Evolutionary conservation across 2,329 filamentous ascomycete species (phyloP).

Genomic region (Diaporthe sp.): DNA sequence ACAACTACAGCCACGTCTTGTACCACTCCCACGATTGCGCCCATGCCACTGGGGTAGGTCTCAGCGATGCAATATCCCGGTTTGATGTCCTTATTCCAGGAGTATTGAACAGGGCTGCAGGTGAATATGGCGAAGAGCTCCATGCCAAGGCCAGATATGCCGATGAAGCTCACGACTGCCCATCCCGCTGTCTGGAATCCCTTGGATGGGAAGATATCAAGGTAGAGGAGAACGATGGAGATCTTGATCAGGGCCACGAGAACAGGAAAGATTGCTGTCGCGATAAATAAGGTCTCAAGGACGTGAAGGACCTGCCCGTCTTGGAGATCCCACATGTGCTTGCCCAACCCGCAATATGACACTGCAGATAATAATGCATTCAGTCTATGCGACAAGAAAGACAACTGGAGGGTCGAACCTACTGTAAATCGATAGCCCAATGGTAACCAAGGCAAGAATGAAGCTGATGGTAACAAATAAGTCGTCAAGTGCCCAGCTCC

Average conservation of each 20-base stretch:
- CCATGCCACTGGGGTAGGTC: not conserved
- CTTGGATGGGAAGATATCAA: not conserved
- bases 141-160: not conserved
- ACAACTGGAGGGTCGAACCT: not conserved
- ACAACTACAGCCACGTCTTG: constrained; percentile 11
- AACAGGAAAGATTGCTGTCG: not conserved
- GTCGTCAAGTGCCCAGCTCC: not conserved
- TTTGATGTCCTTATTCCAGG: not conserved
- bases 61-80: not conserved
- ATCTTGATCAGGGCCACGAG: constrained; percentile 8
- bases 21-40: not conserved
- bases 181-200: not conserved
- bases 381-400: not conserved
- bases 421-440: constrained; percentile 3
- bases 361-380: not conserved
- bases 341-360: constrained; percentile 1
- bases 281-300: not conserved
- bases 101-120: not conserved
- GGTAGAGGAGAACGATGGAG: not conserved
- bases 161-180: not conserved
- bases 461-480: not conserved
- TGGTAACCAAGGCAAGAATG: not conserved
- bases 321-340: constrained; percentile 13
- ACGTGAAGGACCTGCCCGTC: not conserved
- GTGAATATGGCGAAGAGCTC: not conserved